Percentiles rank a stretch among this genome's conserved stretches.
These are phyloP conservation scores for Larix kaempferi DNA, from an alignment of 75 land plant species.

Conservation along the genomic window DNA sequence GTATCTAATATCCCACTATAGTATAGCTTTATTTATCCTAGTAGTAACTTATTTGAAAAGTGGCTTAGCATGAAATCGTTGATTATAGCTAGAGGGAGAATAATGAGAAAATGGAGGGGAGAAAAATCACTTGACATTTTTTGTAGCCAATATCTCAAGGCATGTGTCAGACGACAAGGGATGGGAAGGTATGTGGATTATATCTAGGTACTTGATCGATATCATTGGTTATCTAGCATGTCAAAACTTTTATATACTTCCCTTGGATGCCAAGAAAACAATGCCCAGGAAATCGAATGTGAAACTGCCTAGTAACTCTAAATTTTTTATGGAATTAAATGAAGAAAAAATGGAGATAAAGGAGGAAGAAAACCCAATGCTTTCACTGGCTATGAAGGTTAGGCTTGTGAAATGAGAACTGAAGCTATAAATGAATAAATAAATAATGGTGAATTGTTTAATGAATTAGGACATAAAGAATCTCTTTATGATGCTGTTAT, in stretches of 20 bases:
- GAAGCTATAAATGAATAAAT: neutral
- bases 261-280: too few relatives aligned
- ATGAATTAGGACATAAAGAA: neutral
- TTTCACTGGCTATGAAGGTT: neutral
- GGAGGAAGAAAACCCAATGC: neutral
- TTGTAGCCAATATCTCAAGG: too few relatives aligned
- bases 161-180: too few relatives aligned
- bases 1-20: neutral
- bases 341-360: neutral
- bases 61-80: neutral
- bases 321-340: neutral
- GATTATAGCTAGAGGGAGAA: neutral
- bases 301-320: too few relatives aligned
- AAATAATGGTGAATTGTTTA: too few relatives aligned
- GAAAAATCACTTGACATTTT: neutral
- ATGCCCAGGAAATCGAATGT: too few relatives aligned
- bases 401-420: neutral
- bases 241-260: too few relatives aligned
- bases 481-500: neutral
- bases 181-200: too few relatives aligned
- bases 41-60: neutral
- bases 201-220: too few relatives aligned
- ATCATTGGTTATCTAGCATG: too few relatives aligned
- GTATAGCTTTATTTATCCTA: neutral
- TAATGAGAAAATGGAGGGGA: constrained; percentile 10